These are phyloP conservation scores for Anthracocystis panici-leucophaei DNA, from an alignment of 1,284 basidiomycete species.

Conservation along the genomic window DNA sequence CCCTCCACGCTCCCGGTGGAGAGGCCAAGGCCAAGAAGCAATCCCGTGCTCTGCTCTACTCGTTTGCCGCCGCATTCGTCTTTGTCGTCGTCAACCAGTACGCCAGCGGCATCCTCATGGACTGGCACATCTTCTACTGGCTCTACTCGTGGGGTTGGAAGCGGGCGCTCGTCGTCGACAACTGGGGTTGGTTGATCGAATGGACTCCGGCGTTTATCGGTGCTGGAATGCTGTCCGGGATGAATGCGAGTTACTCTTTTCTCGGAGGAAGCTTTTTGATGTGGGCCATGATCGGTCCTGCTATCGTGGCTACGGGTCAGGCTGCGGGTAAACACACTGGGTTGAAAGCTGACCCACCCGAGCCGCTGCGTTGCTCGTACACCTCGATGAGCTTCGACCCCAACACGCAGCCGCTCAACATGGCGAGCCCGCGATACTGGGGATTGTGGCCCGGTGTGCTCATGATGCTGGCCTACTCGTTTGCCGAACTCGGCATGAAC, in stretches of 20 bases:
- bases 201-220: conserved; percentile 79
- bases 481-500: conserved; percentile 67
- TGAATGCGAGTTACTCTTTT: conserved; percentile 79
- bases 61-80: conserved; percentile 74
- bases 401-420: conserved; percentile 47
- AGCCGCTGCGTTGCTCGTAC: conserved; percentile 49
- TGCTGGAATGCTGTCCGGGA: conserved; percentile 77
- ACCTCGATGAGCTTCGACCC: conserved; percentile 52
- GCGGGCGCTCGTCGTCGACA: conserved; percentile 75
- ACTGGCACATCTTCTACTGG: conserved; percentile 76
- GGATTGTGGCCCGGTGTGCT: conserved; percentile 78
- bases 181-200: conserved; percentile 69
- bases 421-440: conserved; percentile 78
- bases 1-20: conserved; percentile 73
- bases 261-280: conserved; percentile 75
- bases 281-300: conserved; percentile 77
- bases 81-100: conserved; percentile 76
- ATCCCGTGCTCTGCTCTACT: conserved; percentile 73
- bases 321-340: conserved; percentile 39
- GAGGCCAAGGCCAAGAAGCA: conserved; percentile 74
- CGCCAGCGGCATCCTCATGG: conserved; percentile 75
- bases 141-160: conserved; percentile 76
- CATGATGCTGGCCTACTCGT: conserved; percentile 70
- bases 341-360: conserved; percentile 11
- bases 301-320: conserved; percentile 71